These are phyloP conservation scores for Rhynchospora pubera DNA, from an alignment of 176 grass and related monocot species.

Conservation along the genomic window DNA sequence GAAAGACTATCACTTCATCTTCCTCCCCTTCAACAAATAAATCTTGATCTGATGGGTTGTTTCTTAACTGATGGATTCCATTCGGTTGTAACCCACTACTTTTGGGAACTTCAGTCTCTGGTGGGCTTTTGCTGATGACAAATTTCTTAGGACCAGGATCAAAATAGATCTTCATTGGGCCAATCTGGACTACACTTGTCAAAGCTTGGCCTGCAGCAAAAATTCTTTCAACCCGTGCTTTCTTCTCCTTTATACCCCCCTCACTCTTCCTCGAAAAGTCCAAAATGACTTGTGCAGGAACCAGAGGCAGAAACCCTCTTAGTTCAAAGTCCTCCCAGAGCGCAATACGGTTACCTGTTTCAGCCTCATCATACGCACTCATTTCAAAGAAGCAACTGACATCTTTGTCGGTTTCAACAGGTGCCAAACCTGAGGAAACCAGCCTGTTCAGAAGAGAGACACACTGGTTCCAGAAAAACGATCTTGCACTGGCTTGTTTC, in stretches of 20 bases:
- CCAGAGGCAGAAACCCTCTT: conserved; percentile 72
- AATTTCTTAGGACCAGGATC: conserved; percentile 61
- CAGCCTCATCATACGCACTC: conserved; percentile 58
- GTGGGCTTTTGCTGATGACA: conserved; percentile 39
- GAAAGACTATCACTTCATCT: conserved; percentile 94
- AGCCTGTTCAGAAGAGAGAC: conserved; percentile 76
- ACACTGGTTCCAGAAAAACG: conserved; percentile 87
- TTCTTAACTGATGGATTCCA: background rate
- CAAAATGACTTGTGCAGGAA: conserved; percentile 77
- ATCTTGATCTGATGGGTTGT: conserved; percentile 5
- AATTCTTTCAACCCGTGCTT: conserved; percentile 64
- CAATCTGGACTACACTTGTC: conserved; percentile 46
- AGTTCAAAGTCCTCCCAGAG: conserved; percentile 87
- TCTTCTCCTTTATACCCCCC: conserved; percentile 52
- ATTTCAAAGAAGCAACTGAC: conserved; percentile 83
- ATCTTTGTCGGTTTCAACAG: conserved; percentile 52
- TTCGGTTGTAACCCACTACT: conserved; percentile 16
- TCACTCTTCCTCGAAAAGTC: conserved; percentile 85
- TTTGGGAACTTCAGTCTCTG: conserved; percentile 28
- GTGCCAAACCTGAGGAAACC: conserved; percentile 47
- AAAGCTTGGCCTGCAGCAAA: conserved; percentile 58
- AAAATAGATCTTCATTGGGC: conserved; percentile 66
- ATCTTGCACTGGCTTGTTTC: conserved; percentile 59
- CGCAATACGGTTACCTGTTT: conserved; percentile 69
- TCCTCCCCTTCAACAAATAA: conserved; percentile 64